Evolutionary conservation across 2,329 filamentous ascomycete genomes (phyloP), one percentile per base, ranked within the genome.

Genomic region (Spiromastix sp.): DNA sequence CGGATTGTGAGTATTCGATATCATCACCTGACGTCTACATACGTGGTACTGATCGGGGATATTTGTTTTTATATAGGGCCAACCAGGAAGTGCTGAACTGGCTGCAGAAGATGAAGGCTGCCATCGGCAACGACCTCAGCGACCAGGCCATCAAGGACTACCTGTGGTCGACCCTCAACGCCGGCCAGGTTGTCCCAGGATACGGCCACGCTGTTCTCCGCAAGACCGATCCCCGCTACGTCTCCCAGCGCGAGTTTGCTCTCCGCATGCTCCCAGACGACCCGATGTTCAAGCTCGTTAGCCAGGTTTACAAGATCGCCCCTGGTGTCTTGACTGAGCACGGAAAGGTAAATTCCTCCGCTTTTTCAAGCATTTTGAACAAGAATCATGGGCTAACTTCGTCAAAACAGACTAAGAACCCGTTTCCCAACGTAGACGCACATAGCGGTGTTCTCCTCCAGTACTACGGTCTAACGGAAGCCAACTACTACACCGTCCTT

Each of bases 261-360:
- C 84, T 87, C 54, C 75, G 84, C 72, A 85, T 95, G 64, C 79
- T 95, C 63, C 85, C 89, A 59, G 76, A 94, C 57, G 91, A 96
- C 76, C 87, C 89, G 56, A 93, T 98, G 87, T 98, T 95, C 85
- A 86, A 98, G 79, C 84, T 98, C 52, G 91, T 98, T 71, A 93
- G 84, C 77, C 91, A 98, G 74, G 91, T 98, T 54, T 98, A 96
- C 84, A 98, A 98, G 85, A 96, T 98, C 56, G 91, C 91, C 47
- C 91, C 91, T 48, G 83, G 81, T 57, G 91, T 98, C 55, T 75
- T 98, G 63, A 98, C 91, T 49, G 86, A 98, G 80, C 91, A 98
- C 74, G 91, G 91, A 72, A 98, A 98, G 85, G 64, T 68, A 59
- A 59, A 61, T 56, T 37, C 27, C 17, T 15, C 8, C 20, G 3